A percentile compares a stretch with the other conserved stretches of the same genome.
phyloP scores from a whole-genome alignment of 208 protist species.

The Phytomonas francai region DNA sequence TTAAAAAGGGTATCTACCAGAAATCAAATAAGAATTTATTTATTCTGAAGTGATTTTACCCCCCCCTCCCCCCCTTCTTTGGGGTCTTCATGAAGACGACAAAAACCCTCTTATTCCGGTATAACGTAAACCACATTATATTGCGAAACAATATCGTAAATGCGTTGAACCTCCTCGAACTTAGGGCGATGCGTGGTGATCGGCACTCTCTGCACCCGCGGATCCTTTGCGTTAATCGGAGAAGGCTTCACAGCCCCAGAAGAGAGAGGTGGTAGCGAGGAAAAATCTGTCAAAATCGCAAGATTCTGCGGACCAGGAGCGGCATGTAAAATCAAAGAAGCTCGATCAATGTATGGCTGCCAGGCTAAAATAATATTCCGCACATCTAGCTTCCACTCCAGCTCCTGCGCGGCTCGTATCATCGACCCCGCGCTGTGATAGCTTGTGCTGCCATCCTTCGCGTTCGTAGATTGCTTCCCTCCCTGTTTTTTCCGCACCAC shows the following conservation, averaged over 20 bases:
- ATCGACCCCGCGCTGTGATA: constrained; percentile 78
- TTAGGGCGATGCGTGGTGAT: constrained; percentile 77
- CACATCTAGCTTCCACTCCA: constrained; percentile 79
- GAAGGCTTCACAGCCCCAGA: constrained; percentile 19
- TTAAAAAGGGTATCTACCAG: background rate
- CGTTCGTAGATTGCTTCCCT: constrained; percentile 78
- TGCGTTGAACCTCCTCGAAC: constrained; percentile 78
- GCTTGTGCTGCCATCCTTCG: constrained; percentile 54
- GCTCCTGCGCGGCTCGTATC: constrained; percentile 82
- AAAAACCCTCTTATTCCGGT: constrained; percentile 1
- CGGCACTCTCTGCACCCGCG: constrained; percentile 63
- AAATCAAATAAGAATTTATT: constrained; percentile 9
- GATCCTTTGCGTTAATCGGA: constrained; percentile 58
- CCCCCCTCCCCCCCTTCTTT: background rate
- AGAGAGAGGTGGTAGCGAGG: constrained; percentile 11
- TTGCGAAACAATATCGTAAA: constrained; percentile 40
- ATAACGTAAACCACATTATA: constrained; percentile 43
- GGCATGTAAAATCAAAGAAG: constrained; percentile 73
- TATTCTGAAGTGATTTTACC: too few species aligned
- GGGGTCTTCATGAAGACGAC: background rate
- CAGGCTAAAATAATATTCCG: constrained; percentile 67
- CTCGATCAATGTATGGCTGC: constrained; percentile 54
- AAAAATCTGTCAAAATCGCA: constrained; percentile 65
- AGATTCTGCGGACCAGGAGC: constrained; percentile 82
- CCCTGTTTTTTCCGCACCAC: constrained; percentile 91